Percentiles rank a stretch among this genome's conserved stretches.
These are phyloP conservation scores for Hypoxylon sp. DNA, from an alignment of 2,329 filamentous ascomycete genomes.

Conservation along the genomic window DNA sequence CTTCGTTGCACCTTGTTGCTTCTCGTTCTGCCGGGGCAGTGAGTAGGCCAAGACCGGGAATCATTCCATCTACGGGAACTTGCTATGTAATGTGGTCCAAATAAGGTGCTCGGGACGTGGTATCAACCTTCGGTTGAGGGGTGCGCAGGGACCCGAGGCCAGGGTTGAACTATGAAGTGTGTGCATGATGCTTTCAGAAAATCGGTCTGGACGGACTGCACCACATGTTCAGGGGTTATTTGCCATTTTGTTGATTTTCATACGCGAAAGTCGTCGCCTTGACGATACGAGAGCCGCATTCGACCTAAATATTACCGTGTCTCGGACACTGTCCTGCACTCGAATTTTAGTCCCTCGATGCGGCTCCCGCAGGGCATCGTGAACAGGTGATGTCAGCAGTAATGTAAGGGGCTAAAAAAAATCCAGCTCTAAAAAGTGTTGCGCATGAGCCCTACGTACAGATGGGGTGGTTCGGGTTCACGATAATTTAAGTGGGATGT, in stretches of 20 bases:
- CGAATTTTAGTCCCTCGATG: not conserved
- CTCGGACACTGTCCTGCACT: not conserved
- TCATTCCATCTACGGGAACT: not conserved
- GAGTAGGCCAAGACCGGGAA: slow-evolving; percentile 5
- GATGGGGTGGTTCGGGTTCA: slow-evolving; percentile 22
- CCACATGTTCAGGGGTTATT: no score
- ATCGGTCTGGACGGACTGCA: no score
- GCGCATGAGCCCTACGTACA: slow-evolving; percentile 25
- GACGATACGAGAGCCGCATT: no score
- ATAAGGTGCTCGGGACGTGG: slow-evolving; percentile 15
- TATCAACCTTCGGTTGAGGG: slow-evolving; percentile 6
- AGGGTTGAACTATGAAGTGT: not conserved
- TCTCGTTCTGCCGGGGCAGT: not conserved
- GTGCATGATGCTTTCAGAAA: no score
- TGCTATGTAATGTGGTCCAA: not conserved
- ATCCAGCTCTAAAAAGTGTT: slow-evolving; percentile 3
- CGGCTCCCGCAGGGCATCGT: slow-evolving; percentile 11
- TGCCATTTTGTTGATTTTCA: no score
- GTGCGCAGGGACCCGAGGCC: not conserved
- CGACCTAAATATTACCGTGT: no score
- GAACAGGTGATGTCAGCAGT: slow-evolving; percentile 9
- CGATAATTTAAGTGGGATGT: not conserved
- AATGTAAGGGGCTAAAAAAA: slow-evolving; percentile 1
- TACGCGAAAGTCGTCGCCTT: no score
- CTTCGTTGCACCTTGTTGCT: slow-evolving; percentile 11